Conservation (phyloP, 1,139 yeast species). For the Sugiyamaella sp. region DNA sequence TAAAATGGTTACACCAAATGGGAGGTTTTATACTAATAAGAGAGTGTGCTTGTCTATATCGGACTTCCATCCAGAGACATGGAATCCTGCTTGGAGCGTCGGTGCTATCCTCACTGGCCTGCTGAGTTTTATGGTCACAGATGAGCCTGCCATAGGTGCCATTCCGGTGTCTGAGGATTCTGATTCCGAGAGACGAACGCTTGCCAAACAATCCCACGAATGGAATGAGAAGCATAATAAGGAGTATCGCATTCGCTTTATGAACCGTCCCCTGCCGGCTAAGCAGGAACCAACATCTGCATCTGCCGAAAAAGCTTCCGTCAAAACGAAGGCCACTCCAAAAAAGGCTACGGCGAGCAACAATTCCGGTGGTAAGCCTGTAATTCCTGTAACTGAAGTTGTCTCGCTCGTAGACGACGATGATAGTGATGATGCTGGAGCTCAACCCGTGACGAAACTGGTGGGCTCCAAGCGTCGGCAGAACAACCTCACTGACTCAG, state of each 20-base stretch:
- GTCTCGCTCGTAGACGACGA: neutral
- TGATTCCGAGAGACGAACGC: slow-evolving; percentile 52
- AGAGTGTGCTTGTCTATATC: slow-evolving; percentile 86
- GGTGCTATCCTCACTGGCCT: slow-evolving; percentile 83
- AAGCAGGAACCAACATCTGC: neutral
- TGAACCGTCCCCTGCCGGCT: slow-evolving; percentile 23
- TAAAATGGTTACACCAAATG: slow-evolving; percentile 85
- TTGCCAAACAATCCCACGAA: slow-evolving; percentile 58
- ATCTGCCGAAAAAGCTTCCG: no score
- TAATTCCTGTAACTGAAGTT: neutral
- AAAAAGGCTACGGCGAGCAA: neutral
- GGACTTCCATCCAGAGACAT: slow-evolving; percentile 89
- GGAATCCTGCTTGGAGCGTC: slow-evolving; percentile 97
- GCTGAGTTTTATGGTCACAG: slow-evolving; percentile 70
- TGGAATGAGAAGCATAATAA: slow-evolving; percentile 64
- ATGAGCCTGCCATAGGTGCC: slow-evolving; percentile 28
- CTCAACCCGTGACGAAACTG: neutral
- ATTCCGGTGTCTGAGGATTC: slow-evolving; percentile 44
- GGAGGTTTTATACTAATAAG: slow-evolving; percentile 75
- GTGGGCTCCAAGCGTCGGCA: no score
- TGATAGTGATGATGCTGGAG: neutral
- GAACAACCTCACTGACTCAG: no score
- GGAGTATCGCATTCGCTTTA: slow-evolving; percentile 61
- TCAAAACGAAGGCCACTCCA: no score
- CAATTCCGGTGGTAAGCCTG: no score